phyloP scores from a whole-genome alignment of 1,284 basidiomycete species.

The Melampsora americana region DNA sequence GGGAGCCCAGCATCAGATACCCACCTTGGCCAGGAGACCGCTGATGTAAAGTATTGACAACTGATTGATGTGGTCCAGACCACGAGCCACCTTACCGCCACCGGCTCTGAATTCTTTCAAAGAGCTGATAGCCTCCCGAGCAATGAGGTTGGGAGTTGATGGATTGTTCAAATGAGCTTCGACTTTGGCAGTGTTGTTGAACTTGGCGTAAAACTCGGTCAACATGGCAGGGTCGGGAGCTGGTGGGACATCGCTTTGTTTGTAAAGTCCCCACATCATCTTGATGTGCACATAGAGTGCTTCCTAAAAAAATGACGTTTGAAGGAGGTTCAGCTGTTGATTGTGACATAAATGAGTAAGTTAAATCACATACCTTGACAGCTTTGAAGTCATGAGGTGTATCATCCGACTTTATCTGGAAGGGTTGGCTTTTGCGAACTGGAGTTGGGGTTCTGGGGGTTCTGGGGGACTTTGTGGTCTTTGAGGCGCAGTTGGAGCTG shows the following conservation, averaged over 20 bases:
- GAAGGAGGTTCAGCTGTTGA: background rate
- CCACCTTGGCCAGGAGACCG: too few relatives aligned
- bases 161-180: constrained; percentile 2
- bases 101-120: background rate
- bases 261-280: constrained; percentile 38
- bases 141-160: background rate
- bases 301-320: constrained; percentile 8
- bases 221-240: constrained; percentile 12
- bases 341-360: background rate
- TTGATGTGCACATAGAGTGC: constrained; percentile 38
- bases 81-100: background rate
- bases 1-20: too few relatives aligned
- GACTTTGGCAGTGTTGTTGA: background rate
- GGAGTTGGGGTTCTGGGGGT: background rate
- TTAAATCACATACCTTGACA: constrained; percentile 1
- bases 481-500: background rate
- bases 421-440: background rate
- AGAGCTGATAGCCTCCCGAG: background rate
- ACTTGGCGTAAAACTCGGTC: constrained; percentile 18
- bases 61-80: too few relatives aligned
- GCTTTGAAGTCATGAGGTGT: background rate
- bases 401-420: background rate
- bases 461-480: background rate
- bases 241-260: constrained; percentile 14
- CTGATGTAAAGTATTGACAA: too few relatives aligned